Percentiles rank a stretch among this genome's conserved stretches.
Evolutionary conservation across 805 yeast species (phyloP).

Genomic region (Metschnikowia kunwiensis): DNA sequence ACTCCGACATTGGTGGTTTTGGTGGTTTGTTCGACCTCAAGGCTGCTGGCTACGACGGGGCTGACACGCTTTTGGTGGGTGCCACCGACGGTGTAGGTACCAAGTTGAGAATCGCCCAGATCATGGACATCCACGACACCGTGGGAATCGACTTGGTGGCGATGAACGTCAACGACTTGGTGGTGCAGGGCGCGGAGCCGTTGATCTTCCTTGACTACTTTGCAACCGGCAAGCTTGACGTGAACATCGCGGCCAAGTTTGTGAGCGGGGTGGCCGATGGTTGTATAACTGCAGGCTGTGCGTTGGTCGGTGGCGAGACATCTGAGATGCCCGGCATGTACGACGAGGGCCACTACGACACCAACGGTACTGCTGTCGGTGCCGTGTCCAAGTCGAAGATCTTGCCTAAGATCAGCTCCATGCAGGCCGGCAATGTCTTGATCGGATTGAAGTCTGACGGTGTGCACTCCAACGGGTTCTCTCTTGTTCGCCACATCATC

Average conservation of each 20-base stretch:
- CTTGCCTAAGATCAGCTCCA: constrained; percentile 64
- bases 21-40: constrained; percentile 94
- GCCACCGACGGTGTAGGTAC: constrained; percentile 99
- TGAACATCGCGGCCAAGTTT: constrained; percentile 78
- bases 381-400: constrained; percentile 78
- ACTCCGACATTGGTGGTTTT: constrained; percentile 97
- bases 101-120: constrained; percentile 91
- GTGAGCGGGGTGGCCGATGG: constrained; percentile 97
- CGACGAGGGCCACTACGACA: constrained; percentile 91
- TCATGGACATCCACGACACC: constrained; percentile 84
- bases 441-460: constrained; percentile 91
- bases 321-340: constrained; percentile 99
- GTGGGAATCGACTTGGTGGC: constrained; percentile 99
- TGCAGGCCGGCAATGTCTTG: constrained; percentile 77
- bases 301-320: constrained; percentile 98
- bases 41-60: constrained; percentile 81
- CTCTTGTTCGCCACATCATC: constrained; percentile 88
- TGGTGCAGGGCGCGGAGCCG: constrained; percentile 99
- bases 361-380: constrained; percentile 98
- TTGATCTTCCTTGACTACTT: constrained; percentile 91
- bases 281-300: constrained; percentile 92
- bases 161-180: constrained; percentile 96
- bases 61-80: constrained; percentile 81
- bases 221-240: constrained; percentile 90
- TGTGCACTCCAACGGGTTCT: constrained; percentile 94